phyloP scores from a whole-genome alignment of 2,329 filamentous ascomycete species.

The Alternaria dauci region DNA sequence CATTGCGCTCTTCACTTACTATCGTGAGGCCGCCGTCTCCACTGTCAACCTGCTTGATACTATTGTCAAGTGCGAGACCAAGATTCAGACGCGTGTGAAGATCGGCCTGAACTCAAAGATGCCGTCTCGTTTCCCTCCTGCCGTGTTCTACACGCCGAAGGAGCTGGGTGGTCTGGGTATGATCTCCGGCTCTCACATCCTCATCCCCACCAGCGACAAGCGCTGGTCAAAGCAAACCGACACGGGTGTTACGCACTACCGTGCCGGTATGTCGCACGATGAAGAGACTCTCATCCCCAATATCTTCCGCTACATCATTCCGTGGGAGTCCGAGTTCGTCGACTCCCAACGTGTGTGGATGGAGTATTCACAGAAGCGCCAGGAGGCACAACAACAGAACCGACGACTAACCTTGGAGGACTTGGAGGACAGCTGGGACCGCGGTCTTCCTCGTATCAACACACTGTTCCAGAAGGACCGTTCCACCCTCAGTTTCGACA shows the following conservation, averaged over 20 bases:
- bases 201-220: constrained; percentile 97
- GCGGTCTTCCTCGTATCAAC: constrained; percentile 96
- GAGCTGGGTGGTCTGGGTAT: constrained; percentile 96
- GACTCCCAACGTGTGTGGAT: constrained; percentile 99
- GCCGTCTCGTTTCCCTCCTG: constrained; percentile 97
- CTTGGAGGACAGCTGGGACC: constrained; percentile 97
- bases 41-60: constrained; percentile 94
- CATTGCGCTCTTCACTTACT: constrained; percentile 98
- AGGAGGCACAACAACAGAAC: constrained; percentile 97
- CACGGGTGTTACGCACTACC: constrained; percentile 94
- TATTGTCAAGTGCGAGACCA: constrained; percentile 99
- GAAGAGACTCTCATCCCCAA: constrained; percentile 98
- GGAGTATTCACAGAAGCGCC: constrained; percentile 96
- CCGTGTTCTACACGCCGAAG: constrained; percentile 98
- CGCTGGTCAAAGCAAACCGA: constrained; percentile 99
- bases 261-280: constrained; percentile 96
- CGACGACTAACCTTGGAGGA: constrained; percentile 93
- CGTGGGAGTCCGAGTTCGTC: constrained; percentile 98
- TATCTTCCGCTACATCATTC: constrained; percentile 99
- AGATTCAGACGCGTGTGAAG: constrained; percentile 98
- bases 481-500: constrained; percentile 96
- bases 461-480: constrained; percentile 98
- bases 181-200: constrained; percentile 98
- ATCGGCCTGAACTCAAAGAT: constrained; percentile 99
- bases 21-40: constrained; percentile 95